phyloP scores from a whole-genome alignment of 345 rosid species.

The Lagerstroemia speciosa region DNA sequence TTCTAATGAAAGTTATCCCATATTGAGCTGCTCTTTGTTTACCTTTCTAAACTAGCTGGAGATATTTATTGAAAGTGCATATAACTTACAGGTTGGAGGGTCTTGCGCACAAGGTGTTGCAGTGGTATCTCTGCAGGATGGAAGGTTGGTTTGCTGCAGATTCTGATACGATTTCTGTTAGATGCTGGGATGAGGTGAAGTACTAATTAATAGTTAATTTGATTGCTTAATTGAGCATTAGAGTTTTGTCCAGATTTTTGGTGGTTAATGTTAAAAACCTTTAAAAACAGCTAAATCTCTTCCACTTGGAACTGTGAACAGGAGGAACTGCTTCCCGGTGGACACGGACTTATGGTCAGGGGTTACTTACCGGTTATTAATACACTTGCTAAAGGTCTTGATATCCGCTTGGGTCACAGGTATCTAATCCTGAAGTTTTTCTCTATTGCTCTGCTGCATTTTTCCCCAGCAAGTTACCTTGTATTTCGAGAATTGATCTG shows the following conservation, averaged over 20 bases:
- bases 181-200: constrained; percentile 81
- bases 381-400: constrained; percentile 91
- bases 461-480: constrained; percentile 36
- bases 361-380: constrained; percentile 93
- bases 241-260: not conserved
- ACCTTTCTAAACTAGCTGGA: not conserved
- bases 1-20: constrained; percentile 10
- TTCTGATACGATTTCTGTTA: constrained; percentile 83
- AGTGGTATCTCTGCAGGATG: constrained; percentile 97
- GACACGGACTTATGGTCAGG: constrained; percentile 97
- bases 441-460: too few species aligned
- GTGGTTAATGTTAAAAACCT: not conserved
- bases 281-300: not conserved
- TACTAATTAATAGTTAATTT: not conserved
- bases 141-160: constrained; percentile 99
- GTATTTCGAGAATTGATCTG: not conserved
- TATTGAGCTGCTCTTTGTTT: not conserved
- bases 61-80: constrained; percentile 3
- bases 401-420: constrained; percentile 80
- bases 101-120: constrained; percentile 69
- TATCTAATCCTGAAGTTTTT: constrained; percentile 11
- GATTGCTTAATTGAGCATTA: not conserved
- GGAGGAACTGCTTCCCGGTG: constrained; percentile 93
- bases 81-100: constrained; percentile 55
- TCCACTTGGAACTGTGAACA: constrained; percentile 14